Evolutionary conservation across 495 filamentous ascomycete species (phyloP).

Genomic region (Clohesyomyces aquaticus): DNA sequence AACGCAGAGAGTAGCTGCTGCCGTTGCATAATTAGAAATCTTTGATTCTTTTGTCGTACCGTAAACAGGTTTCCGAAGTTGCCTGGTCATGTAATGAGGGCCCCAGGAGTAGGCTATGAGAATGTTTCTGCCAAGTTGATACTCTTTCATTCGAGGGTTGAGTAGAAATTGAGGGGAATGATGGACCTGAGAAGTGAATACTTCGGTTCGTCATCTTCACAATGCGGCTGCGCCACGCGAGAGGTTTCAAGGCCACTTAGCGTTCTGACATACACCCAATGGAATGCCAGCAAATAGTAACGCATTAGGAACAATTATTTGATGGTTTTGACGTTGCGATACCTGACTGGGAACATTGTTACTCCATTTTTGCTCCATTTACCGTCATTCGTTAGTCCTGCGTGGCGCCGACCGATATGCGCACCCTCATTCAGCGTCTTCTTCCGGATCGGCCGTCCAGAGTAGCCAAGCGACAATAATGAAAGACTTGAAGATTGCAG

Average conservation of each 20-base stretch:
- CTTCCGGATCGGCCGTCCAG: slow-evolving; percentile 49
- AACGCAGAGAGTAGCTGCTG: slow-evolving; percentile 15
- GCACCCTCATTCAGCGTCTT: not conserved
- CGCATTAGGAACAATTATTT: slow-evolving; percentile 5
- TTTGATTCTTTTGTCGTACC: no score
- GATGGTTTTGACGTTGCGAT: not conserved
- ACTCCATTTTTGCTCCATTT: not conserved
- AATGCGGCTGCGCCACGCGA: not conserved
- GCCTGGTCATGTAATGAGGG: no score
- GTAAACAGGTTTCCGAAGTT: no score
- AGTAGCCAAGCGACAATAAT: slow-evolving; percentile 60
- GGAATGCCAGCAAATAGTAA: not conserved
- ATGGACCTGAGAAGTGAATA: no score
- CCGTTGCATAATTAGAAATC: not conserved
- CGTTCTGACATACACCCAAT: not conserved
- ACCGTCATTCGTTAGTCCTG: not conserved
- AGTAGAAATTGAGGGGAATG: no score
- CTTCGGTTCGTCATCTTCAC: not conserved
- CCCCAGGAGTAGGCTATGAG: no score
- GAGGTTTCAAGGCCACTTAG: slow-evolving; percentile 1
- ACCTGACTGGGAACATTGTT: not conserved
- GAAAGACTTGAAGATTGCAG: slow-evolving; percentile 57
- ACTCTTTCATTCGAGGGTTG: no score
- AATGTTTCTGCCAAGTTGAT: no score
- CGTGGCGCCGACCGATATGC: not conserved